Evolutionary conservation across 345 rosid genomes (phyloP), one percentile per base, ranked within the genome.

Genomic region (Boechera retrofracta): DNA sequence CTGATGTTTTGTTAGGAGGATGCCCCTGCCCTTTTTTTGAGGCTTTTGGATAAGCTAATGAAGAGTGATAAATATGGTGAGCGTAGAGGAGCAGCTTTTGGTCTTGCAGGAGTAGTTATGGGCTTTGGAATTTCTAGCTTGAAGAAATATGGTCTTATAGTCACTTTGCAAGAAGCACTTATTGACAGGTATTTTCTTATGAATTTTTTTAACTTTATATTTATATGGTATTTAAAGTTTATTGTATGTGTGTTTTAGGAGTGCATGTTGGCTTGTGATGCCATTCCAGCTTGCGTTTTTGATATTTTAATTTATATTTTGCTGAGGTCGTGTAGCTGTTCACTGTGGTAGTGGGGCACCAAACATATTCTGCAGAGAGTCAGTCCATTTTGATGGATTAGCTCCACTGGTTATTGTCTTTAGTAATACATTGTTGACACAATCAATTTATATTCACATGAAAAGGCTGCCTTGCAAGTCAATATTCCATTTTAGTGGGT

Each of bases 81-180:
- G 42, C 97, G 98, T 16, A 94, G 99, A 72, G 98, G 99, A 71
- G 99, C 97, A 51, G 99, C 97, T 79, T 95, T 92, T 88, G 99
- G 98, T 79, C 89, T 95, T 80, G 96, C 98, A 42, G 99, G 99
- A 74, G 89, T 86, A 11, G 91, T 89, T 12, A 88, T 89, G 89
- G 98, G 99, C 76, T 86, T 91, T 77, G 99, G 99, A 81, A 84
- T 95, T 76, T 85, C 89, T 62, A 87, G 89, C 85, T 82, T 92
- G 83, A 91, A 95, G 89, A 91, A 86, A 73, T 88, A 85, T 79
- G 94, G 91, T 57, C 82, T 95, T 75, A 80, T 79, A 57, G 82
- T 81, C 77, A 83, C 81, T 39, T 65, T 92, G 73, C 88, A 84
- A 73, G 98, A 86, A 76, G 90, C 86, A 72, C 84, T 95, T 66